Evolutionary conservation across 1,139 yeast species (phyloP), one percentile per base, ranked within the genome.

Genomic region (Protomyces arabidopsidicola): DNA sequence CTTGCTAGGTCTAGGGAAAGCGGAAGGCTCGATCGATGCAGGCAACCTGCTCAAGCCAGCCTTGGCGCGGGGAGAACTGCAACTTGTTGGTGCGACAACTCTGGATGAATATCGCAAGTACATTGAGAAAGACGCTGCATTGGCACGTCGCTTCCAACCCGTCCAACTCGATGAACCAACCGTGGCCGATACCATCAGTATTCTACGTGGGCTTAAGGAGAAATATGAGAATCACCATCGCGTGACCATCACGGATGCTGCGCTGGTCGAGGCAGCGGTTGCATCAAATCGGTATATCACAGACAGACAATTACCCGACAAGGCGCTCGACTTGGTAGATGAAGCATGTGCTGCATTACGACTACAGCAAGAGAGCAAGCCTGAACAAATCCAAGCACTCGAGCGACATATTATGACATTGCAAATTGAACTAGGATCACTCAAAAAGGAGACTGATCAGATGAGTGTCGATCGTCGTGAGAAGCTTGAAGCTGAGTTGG

Each of bases 151-250:
- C 70, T 91, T 93, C 74, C 96, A 95, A 69, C 87, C 97, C 0
- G 96, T 93, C 24, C 75, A 83, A 69, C 86, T 93, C 27, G 84
- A 84, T 69, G 98, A 93, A 72, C 98, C 98, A n/a, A 80, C 87
- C 1, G 97, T 91, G 8, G 86, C 87, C 68, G 98, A 93, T 73
- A 87, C 97, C 0, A 89, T 93, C 65, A 87, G 96, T 12, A 93
- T 93, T 68, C 78, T 93, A 66, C 84, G 98, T 72, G 98, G 98
- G 4, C 79, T 93, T 72, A 91, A 91, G 74, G 98, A 93, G 72
- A 82, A 88, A 69, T 93, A 93, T 72, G 98, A 93, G 73, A 97
- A 93, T 2, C 98, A 93, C 72, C 98, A 93, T 72, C 98, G 98
- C 75, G 98, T 93, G n/a, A 82, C 97, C 69, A 90, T 93, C 65